Base-by-base conservation (phyloP, 1,284 basidiomycete species). In the Omphalotus olearius region DNA sequence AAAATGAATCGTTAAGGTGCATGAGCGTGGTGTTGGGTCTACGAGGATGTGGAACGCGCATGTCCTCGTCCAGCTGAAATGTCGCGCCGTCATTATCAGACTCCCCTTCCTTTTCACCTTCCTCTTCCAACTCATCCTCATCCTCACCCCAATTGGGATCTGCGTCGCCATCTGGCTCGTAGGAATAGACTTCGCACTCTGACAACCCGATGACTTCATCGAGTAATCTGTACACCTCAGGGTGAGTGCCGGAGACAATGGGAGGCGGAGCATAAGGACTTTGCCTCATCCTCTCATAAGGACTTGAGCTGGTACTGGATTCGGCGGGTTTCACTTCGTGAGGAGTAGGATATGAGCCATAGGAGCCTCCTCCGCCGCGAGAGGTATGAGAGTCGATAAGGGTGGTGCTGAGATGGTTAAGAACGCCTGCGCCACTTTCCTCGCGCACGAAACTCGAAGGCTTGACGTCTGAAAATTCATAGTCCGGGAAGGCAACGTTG, bases 401-500 rank as follows among this genome's bases (percentile, higher is more conserved):
- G 25, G 91, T 91, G 48, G 83, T 87, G 67, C 87, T 89, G 52
- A 94, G 78, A 1, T 88, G 80, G 60, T 88, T 87, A 52, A 94
- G 81, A 33, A 94, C 88, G 61, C 73, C 78, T 2, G 87, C 84
- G 38, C 86, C 87, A 49, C 75, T 85, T 68, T 89, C 82, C 64
- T 93, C 88, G 57, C 82, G 88, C 69, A 82, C 87, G 68, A 99
- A 99, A 61, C 97, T 91, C 28, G 88, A 87, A 0, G 94, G 91
- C 33, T 90, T 84, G 50, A 98, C 91, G 63, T 92, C 87, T 18
- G 91, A 92, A 72, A 99, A 99, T 66, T 98, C 95, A 71, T 98
- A 85, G 76, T 98, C 96, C 0, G 95, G 95, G 66, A 97, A 99
- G 2, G 96, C 95, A 61, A 93, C 84, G 72, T 99, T 99, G 63